Base-by-base conservation (phyloP, 225 moss, liverwort and hornwort genomes). In the Sphagnum tenellum region DNA sequence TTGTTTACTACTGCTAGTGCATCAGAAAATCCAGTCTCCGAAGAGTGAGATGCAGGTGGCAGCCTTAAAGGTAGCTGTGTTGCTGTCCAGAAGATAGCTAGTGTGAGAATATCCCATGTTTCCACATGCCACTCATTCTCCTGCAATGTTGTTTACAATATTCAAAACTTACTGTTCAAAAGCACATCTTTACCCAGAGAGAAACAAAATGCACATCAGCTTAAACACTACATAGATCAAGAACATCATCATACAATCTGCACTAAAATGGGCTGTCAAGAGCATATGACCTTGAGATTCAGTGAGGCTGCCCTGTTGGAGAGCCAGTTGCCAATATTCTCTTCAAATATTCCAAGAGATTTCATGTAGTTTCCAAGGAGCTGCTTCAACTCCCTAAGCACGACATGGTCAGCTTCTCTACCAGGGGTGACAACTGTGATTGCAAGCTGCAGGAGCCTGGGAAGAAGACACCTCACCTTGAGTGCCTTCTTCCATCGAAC, bases 271-370 rank as follows among this genome's bases (percentile, higher is more conserved):
- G 29, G 29, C 29, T 29, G 29, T 29, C 29, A 29, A 29, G 52
- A 52, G 52, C 7, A 9, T 5, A 66, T 48, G 52, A 85, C 84
- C 84, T 85, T 69, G 51, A 64, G 44, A 49, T 78, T 66, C 66
- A 66, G 74, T 75, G 78, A 64, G 48, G 70, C 67, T 53, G 62
- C 77, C 65, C 55, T 53, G 50, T 86, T 67, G 62, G 74, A 66
- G 9, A 98, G 47, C 89, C 87, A 98, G 64, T 46, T 72, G 64
- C 86, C 89, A 61, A 90, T 48, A 63, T 75, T 75, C 50, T 93
- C 84, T 57, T 70, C 73, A 52, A 66, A 59, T 51, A 89, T 63
- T 75, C 78, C 82, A 64, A 87, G 49, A 67, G 74, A 80, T 48
- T 60, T 71, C 9, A 87, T 70, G 64, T 82, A 90, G 46, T 75